Base-by-base conservation (phyloP, 1,139 yeast genomes). In the Yamadazyma membranifaciens region DNA sequence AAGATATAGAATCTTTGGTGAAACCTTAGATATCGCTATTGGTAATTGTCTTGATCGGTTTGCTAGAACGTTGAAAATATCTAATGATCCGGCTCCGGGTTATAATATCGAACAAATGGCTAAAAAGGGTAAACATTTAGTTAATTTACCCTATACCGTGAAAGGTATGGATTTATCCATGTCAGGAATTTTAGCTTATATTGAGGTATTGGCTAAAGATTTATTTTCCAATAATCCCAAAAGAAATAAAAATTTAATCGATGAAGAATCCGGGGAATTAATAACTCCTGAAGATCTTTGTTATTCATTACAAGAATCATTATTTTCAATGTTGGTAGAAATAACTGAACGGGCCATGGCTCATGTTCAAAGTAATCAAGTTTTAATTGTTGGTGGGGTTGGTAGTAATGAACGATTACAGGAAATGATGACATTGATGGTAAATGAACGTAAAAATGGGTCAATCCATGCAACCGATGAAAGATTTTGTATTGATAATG, bases 291-390 rank as follows among this genome's bases (percentile, higher is more conserved):
- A 86, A 55, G 98, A 94, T 57, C 71, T 92, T 43, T 92, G 99
- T 60, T 92, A 82, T 56, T 87, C 97, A 4, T 67, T 92, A 48
- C 98, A 92, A 56, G 99, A 92, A 56, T 85, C 89, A 31, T 67
- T 92, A 31, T 92, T 85, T 60, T 91, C 97, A 11, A 92, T 92
- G 99, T 75, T 92, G 48, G 98, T 94, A 15, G 99, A 92, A 63
- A 92, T 92, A 52, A 92, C 98, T 0, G 99, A 92, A 59, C 73
- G 99, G 36, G 99, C 99, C 1, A 86, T 92, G 95, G 98, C 98
- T 0, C 99, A 92, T 57, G 98, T 92, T 3, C 85, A 86, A 51
- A 79, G 95, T 15, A 78, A 78, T 46, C 96, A 91, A 58, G 98
- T 92, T 13, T 69, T 92, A 41, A 88, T 92, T 42, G 99, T 92